Evolutionary conservation across 768 basidiomycete species (phyloP).

Genomic region (Symmetrospora coprosmae): DNA sequence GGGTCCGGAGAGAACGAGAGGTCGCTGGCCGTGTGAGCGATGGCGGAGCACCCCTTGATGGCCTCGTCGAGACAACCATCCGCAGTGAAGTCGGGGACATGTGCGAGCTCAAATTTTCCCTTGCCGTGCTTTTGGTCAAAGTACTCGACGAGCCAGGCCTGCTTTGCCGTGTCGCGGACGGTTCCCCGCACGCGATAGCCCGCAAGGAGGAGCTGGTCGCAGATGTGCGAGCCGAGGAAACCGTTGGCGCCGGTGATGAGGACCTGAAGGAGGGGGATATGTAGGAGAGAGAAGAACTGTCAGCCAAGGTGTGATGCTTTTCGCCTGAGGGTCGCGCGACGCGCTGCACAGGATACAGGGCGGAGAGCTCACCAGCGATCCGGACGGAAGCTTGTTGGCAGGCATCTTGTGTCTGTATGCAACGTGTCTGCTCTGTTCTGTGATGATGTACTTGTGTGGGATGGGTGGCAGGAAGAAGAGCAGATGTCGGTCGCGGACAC

Average conservation of each 20-base stretch:
- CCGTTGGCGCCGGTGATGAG: conserved; percentile 13
- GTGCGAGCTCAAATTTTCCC: not conserved
- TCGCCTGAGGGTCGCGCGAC: no score
- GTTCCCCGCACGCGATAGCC: conserved; percentile 15
- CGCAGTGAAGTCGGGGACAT: conserved; percentile 4
- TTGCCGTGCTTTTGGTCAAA: not conserved
- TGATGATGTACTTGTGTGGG: no score
- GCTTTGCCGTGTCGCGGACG: not conserved
- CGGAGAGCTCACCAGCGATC: no score
- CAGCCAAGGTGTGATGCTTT: no score
- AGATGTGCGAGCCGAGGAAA: conserved; percentile 1
- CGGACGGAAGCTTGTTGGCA: no score
- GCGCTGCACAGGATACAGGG: no score
- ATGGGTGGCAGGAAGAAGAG: no score
- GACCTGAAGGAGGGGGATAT: not conserved
- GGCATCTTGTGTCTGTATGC: no score
- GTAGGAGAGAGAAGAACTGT: no score
- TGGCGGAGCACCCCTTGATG: conserved; percentile 5
- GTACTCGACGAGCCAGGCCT: not conserved
- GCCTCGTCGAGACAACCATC: conserved; percentile 9
- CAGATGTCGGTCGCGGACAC: no score
- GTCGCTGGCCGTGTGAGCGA: conserved; percentile 11
- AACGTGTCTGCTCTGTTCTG: no score
- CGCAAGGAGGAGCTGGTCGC: not conserved
- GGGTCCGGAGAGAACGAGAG: conserved; percentile 19